Conservation (phyloP, 2,329 filamentous ascomycete species). For the Penicillium expansum region DNA sequence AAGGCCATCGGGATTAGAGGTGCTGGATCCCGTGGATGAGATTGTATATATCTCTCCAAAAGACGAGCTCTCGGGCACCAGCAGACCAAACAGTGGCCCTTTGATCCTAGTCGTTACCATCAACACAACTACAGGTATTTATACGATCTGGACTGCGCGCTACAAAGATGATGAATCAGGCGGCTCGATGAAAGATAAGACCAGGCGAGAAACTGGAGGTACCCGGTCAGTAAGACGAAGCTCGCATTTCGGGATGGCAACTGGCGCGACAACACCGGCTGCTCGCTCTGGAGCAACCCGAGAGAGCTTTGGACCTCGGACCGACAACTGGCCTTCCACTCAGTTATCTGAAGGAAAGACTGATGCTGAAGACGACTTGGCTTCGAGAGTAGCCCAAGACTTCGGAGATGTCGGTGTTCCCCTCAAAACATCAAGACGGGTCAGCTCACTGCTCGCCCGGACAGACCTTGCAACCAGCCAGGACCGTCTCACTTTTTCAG, state of each 20-base stretch:
- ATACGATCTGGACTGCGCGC: slow-evolving; percentile 79
- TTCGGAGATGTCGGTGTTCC: slow-evolving; percentile 54
- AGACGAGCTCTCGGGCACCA: slow-evolving; percentile 44
- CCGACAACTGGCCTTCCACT: slow-evolving; percentile 32
- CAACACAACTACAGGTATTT: slow-evolving; percentile 71
- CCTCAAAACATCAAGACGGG: slow-evolving; percentile 66
- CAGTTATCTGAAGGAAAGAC: slow-evolving; percentile 11
- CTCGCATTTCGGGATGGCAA: slow-evolving; percentile 61
- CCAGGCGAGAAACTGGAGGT: slow-evolving; percentile 55
- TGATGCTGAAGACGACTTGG: slow-evolving; percentile 58
- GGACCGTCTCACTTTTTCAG: slow-evolving; percentile 75
- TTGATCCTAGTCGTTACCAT: slow-evolving; percentile 76
- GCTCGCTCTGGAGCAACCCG: slow-evolving; percentile 63
- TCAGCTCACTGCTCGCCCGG: slow-evolving; percentile 86
- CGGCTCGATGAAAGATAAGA: slow-evolving; percentile 42
- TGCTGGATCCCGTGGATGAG: slow-evolving; percentile 75
- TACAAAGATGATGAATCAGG: slow-evolving; percentile 68
- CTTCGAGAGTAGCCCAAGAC: slow-evolving; percentile 70
- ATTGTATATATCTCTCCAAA: slow-evolving; percentile 76
- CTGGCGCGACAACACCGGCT: slow-evolving; percentile 73
- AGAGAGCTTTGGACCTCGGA: slow-evolving; percentile 69
- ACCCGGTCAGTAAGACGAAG: slow-evolving; percentile 66
- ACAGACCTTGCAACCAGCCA: slow-evolving; percentile 83
- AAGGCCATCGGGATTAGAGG: slow-evolving; percentile 44
- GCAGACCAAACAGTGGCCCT: slow-evolving; percentile 45